Evolutionary conservation across 1,139 yeast species (phyloP).

Genomic region (Blastobotrys aristatus): DNA sequence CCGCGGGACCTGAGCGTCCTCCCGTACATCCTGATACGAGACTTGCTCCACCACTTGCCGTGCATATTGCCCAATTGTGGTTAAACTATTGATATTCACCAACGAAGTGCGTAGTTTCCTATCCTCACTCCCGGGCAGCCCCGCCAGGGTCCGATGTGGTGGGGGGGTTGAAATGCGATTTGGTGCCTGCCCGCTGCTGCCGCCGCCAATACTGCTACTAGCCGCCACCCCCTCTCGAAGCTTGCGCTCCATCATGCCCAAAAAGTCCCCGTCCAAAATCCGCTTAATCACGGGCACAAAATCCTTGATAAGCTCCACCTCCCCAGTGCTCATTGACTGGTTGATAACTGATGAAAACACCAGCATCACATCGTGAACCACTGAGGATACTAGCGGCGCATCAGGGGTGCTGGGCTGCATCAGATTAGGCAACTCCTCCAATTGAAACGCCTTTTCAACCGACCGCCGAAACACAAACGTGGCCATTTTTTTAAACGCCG

Average conservation of each 20-base stretch:
- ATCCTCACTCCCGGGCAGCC: constrained; percentile 35
- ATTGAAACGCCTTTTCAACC: constrained; percentile 70
- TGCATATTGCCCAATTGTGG: constrained; percentile 53
- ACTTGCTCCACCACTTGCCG: constrained; percentile 45
- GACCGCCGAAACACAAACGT: constrained; percentile 71
- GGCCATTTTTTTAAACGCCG: constrained; percentile 59
- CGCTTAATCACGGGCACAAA: constrained; percentile 45
- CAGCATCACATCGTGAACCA: constrained; percentile 78
- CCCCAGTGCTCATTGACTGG: constrained; percentile 59
- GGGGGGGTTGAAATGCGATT: constrained; percentile 6
- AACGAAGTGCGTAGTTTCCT: constrained; percentile 44
- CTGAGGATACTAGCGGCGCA: constrained; percentile 70
- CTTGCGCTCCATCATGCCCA: constrained; percentile 46
- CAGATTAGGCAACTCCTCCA: constrained; percentile 67
- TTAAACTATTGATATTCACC: constrained; percentile 56
- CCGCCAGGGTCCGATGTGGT: constrained; percentile 16
- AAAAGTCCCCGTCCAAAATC: constrained; percentile 44
- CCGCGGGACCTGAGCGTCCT: constrained; percentile 39
- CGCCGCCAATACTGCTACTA: too few relatives aligned
- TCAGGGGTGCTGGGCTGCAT: constrained; percentile 37
- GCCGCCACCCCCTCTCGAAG: constrained; percentile 53
- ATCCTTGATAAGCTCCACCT: constrained; percentile 47
- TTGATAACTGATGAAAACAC: constrained; percentile 62
- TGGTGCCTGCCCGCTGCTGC: constrained; percentile 17
- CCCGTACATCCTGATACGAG: constrained; percentile 54